Evolutionary conservation across 768 basidiomycete species (phyloP).

Genomic region (Boletus vinaceobasis): DNA sequence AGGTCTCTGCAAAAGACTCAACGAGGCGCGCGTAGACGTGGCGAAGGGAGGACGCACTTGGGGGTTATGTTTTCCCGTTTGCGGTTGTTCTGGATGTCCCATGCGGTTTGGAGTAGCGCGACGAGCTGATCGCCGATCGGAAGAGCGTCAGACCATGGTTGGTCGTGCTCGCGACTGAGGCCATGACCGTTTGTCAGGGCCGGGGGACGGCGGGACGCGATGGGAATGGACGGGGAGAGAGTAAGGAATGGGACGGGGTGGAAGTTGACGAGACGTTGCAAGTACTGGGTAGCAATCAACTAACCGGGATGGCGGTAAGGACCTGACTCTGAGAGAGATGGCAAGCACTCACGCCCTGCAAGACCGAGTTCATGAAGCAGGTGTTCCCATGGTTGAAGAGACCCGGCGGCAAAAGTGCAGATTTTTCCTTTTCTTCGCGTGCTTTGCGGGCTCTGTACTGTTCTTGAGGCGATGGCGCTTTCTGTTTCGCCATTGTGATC

Average conservation of each 20-base stretch:
- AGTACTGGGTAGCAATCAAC: constrained; percentile 64
- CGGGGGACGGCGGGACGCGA: constrained; percentile 55
- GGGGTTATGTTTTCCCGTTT: constrained; percentile 58
- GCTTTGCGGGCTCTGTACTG: constrained; percentile 53
- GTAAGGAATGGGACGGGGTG: constrained; percentile 42
- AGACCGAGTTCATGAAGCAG: constrained; percentile 94
- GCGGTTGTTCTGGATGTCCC: constrained; percentile 55
- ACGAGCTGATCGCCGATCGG: constrained; percentile 71
- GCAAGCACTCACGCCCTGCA: constrained; percentile 71
- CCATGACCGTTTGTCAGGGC: constrained; percentile 63
- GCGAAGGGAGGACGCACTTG: constrained; percentile 44
- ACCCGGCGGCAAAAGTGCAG: constrained; percentile 66
- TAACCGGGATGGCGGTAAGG: constrained; percentile 22
- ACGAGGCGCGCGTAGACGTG: background rate
- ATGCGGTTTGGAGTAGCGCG: constrained; percentile 55
- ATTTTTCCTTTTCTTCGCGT: constrained; percentile 60
- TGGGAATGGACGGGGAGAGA: constrained; percentile 39
- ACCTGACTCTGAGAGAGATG: no score
- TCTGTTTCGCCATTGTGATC: constrained; percentile 45
- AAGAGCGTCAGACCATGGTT: constrained; percentile 56
- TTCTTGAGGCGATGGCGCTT: constrained; percentile 61
- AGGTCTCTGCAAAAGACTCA: constrained; percentile 44
- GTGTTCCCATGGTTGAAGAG: constrained; percentile 83
- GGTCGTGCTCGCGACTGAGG: constrained; percentile 48
- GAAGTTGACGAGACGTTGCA: constrained; percentile 58